A percentile compares a stretch with the other conserved stretches of the same genome.
Conservation (phyloP, 352 stramenopile genomes). For the Phytophthora constricta region DNA sequence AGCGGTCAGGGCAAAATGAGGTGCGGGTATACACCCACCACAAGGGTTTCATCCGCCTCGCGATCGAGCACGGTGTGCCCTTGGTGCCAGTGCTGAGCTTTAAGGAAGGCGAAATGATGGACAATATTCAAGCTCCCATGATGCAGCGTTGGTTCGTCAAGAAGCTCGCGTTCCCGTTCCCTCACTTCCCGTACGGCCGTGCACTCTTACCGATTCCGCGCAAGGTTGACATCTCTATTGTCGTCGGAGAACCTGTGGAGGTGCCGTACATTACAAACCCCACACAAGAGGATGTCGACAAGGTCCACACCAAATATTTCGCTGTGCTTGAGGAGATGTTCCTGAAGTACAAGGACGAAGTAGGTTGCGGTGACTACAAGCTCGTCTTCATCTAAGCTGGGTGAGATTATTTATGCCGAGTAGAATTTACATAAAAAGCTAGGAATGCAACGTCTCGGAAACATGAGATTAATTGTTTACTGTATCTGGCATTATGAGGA, state of each 20-base stretch:
- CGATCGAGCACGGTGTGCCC: constrained; percentile 67
- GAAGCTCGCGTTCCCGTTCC: constrained; percentile 72
- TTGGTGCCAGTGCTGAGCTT: constrained; percentile 81
- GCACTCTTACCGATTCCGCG: constrained; percentile 62
- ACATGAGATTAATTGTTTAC: too few species aligned
- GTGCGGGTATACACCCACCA: constrained; percentile 73
- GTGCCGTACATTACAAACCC: constrained; percentile 50
- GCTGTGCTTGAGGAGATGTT: constrained; percentile 54
- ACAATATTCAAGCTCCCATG: constrained; percentile 68
- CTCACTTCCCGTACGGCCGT: constrained; percentile 74
- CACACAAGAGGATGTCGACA: constrained; percentile 54
- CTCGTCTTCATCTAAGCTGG: constrained; percentile 49
- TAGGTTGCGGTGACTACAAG: constrained; percentile 64
- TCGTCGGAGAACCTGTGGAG: constrained; percentile 57
- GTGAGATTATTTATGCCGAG: not conserved
- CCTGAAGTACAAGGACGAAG: constrained; percentile 66
- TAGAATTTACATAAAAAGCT: too few species aligned
- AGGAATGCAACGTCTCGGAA: too few species aligned
- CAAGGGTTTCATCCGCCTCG: constrained; percentile 78
- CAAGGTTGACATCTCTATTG: constrained; percentile 57
- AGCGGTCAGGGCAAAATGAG: constrained; percentile 53
- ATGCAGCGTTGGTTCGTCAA: constrained; percentile 77
- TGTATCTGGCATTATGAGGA: too few species aligned
- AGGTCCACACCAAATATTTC: constrained; percentile 63
- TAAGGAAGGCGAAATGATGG: constrained; percentile 73